Base-by-base conservation (phyloP, 2,329 filamentous ascomycete species). In the Lithohypha guttulata region DNA sequence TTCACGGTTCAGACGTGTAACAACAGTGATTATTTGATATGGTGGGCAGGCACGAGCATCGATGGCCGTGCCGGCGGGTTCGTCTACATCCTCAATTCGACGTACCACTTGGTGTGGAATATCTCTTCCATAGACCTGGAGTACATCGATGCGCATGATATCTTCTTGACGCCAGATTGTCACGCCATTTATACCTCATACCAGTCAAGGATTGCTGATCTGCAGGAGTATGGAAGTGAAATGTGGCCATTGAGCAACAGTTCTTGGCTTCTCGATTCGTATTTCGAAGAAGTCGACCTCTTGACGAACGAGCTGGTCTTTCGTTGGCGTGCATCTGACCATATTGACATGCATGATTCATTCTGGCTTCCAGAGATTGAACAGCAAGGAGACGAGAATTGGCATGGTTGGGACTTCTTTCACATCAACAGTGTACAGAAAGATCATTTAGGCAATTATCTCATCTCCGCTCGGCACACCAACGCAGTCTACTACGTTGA, bases 311-410 rank as follows among this genome's bases (percentile, higher is more conserved):
- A 66, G 26, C 54, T 77, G 3, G 43, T 77, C 10, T 77, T 77
- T 44, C 71, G 77, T 46, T 77, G 73, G 74, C 63, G 62, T 18
- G 70, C 68, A 44, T 55, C 75, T 7, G 70, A 75, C 42, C 69
- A 76, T 51, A 59, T 74, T 13, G 63, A 68, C 45, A 65, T 65
- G 1, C 60, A 60, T 2, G 54, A 59, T 21, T 64, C 61, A 36
- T 70, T 64, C 54, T 69, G 65, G 22, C 57, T 59, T 39, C 64
- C 67, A 6, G 60, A 63, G 45, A 62, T 60, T 6, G 62, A 65
- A 22, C 66, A 67, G n/a, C 62, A 65, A 21, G 68, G 66, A 15
- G 49, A 68, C 42, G 55, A 62, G 21, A 59, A 62, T 32, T 54
- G 59, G 41, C 61, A 62, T n/a, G 64, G 60, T 1, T 64, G 61